phyloP scores from a whole-genome alignment of 1,139 yeast genomes.

The Magnusiomyces ingens region DNA sequence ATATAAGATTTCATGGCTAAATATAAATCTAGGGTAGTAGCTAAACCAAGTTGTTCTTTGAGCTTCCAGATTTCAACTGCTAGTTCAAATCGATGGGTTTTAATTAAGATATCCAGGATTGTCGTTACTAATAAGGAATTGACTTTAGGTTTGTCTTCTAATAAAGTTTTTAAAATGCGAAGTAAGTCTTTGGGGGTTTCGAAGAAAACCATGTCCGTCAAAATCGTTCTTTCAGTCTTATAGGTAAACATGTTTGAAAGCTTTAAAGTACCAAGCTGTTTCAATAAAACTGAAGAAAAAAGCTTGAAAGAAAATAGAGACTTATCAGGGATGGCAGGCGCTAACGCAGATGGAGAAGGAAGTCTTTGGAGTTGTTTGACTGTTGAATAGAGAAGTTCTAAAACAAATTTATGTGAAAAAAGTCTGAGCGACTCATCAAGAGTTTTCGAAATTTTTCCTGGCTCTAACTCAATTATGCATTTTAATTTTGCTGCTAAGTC shows the following conservation, averaged over 20 bases:
- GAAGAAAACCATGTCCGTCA: slow-evolving; percentile 9
- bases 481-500: slow-evolving; percentile 12
- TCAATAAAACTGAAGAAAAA: slow-evolving; percentile 12
- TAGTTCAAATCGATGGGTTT: slow-evolving; percentile 5
- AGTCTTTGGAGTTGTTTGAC: slow-evolving; percentile 6
- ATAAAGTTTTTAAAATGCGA: slow-evolving; percentile 8
- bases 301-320: slow-evolving; percentile 7
- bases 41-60: slow-evolving; percentile 14
- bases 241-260: slow-evolving; percentile 20
- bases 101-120: slow-evolving; percentile 17
- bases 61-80: slow-evolving; percentile 17
- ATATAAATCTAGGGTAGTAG: slow-evolving; percentile 24
- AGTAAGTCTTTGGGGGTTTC: slow-evolving; percentile 6
- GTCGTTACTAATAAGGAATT: slow-evolving; percentile 19
- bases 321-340: slow-evolving; percentile 4
- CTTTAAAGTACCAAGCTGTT: slow-evolving; percentile 23
- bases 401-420: slow-evolving; percentile 8
- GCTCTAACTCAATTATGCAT: slow-evolving; percentile 7
- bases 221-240: slow-evolving; percentile 17
- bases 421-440: slow-evolving; percentile 7
- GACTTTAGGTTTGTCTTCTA: slow-evolving; percentile 11
- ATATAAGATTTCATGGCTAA: slow-evolving; percentile 40
- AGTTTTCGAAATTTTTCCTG: slow-evolving; percentile 4
- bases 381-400: slow-evolving; percentile 12
- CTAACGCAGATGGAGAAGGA: neutral